Conservation (phyloP, 1,139 yeast genomes). For the Martiniozyma asiatica region DNA sequence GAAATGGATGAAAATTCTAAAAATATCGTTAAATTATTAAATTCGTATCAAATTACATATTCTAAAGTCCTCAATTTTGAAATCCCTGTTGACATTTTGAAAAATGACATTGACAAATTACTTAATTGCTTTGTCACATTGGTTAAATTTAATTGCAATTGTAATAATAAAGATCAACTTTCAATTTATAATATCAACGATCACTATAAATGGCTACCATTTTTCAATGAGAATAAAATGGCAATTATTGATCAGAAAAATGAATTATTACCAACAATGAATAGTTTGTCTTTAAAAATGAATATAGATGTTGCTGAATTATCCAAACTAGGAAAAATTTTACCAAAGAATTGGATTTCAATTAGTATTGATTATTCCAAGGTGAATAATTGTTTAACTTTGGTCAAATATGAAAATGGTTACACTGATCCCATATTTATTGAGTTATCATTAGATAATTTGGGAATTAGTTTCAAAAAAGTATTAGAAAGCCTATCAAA, state of each 20-base stretch:
- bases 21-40: too few species aligned
- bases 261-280: constrained; percentile 2
- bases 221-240: constrained; percentile 8
- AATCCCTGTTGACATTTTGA: constrained; percentile 3
- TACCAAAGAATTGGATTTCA: constrained; percentile 46
- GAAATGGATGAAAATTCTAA: too few species aligned
- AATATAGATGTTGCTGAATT: background rate
- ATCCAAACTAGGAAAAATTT: constrained; percentile 1
- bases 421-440: constrained; percentile 24
- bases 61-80: background rate
- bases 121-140: constrained; percentile 4
- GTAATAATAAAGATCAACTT: background rate
- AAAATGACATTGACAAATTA: constrained; percentile 3
- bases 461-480: constrained; percentile 32
- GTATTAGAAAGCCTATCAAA: constrained; percentile 33
- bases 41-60: too few species aligned
- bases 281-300: too few species aligned
- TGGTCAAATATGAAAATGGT: constrained; percentile 17
- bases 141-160: background rate
- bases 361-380: constrained; percentile 55
- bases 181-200: constrained; percentile 4
- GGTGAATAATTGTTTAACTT: constrained; percentile 42
- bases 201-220: constrained; percentile 5
- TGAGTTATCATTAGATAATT: constrained; percentile 47
- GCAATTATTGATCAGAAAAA: constrained; percentile 2